Conservation (phyloP, 768 basidiomycete genomes). For the Phanerochaete carnosa region DNA sequence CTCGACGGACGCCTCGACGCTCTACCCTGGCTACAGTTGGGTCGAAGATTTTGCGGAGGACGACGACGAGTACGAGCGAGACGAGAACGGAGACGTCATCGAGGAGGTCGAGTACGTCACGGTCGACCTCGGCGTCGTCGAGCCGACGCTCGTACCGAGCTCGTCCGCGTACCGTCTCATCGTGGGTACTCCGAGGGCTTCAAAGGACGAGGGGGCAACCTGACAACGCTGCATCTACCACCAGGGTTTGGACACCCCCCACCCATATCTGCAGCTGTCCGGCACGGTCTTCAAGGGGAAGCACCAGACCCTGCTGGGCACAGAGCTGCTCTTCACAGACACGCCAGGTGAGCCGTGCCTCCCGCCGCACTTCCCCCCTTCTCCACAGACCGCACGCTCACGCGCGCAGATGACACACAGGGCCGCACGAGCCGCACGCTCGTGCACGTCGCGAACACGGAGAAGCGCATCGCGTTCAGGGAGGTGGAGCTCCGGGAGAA, state of each 20-base stretch:
- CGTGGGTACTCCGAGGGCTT: conserved; percentile 39
- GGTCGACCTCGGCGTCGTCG: conserved; percentile 66
- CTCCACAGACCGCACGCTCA: too few relatives aligned
- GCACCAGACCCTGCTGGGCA: conserved; percentile 66
- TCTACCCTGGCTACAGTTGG: conserved; percentile 61
- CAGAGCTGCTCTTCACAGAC: conserved; percentile 74
- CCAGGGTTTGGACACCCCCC: conserved; percentile 72
- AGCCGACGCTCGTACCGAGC: conserved; percentile 73
- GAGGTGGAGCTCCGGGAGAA: conserved; percentile 60
- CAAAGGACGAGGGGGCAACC: too few relatives aligned
- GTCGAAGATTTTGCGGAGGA: conserved; percentile 67
- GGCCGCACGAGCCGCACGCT: conserved; percentile 51
- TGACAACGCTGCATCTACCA: too few relatives aligned
- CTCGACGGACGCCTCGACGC: conserved; percentile 3
- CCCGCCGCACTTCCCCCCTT: too few relatives aligned
- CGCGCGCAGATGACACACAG: conserved; percentile 32
- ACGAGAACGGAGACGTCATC: conserved; percentile 30
- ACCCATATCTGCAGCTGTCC: conserved; percentile 73
- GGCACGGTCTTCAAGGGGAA: conserved; percentile 72
- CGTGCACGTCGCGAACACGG: conserved; percentile 55
- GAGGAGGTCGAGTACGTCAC: conserved; percentile 68
- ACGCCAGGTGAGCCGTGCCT: conserved; percentile 45
- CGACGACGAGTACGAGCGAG: conserved; percentile 62
- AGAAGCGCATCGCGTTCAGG: conserved; percentile 69
- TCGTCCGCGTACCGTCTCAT: conserved; percentile 70